These are phyloP conservation scores for Echria macrotheca DNA, from an alignment of 495 filamentous ascomycete genomes.

Conservation along the genomic window DNA sequence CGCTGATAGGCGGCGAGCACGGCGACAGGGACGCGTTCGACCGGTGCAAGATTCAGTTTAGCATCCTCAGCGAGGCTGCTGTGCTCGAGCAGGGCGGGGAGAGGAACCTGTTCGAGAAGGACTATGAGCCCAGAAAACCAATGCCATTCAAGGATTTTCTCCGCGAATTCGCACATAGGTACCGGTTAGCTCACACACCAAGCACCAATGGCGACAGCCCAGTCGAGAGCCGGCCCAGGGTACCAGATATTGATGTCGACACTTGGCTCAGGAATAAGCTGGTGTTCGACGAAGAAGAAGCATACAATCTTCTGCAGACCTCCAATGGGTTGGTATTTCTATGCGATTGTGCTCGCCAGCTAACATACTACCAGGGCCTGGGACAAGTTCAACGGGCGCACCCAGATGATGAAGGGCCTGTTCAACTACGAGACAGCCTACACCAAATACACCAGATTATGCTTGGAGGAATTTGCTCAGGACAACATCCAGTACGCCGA, in stretches of 20 bases:
- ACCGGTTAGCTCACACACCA: not conserved
- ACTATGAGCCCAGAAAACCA: constrained; percentile 23
- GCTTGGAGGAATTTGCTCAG: constrained; percentile 44
- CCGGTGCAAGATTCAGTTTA: constrained; percentile 46
- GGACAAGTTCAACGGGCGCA: constrained; percentile 50
- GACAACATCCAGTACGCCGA: constrained; percentile 56
- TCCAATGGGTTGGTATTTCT: constrained; percentile 28
- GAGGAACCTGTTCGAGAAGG: constrained; percentile 18
- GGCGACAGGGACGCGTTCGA: constrained; percentile 25
- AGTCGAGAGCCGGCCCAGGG: not conserved
- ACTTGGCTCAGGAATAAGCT: constrained; percentile 46
- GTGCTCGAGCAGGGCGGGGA: constrained; percentile 12
- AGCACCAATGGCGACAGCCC: not conserved
- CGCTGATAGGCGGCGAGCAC: constrained; percentile 17
- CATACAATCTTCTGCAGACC: constrained; percentile 34
- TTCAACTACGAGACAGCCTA: constrained; percentile 53
- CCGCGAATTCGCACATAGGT: constrained; percentile 13
- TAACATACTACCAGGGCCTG: constrained; percentile 39
- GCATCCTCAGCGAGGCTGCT: constrained; percentile 30
- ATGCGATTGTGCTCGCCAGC: no score
- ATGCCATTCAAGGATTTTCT: constrained; percentile 38
- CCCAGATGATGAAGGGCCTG: constrained; percentile 57
- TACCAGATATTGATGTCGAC: constrained; percentile 16
- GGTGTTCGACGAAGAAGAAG: constrained; percentile 44
- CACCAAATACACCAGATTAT: constrained; percentile 38